phyloP scores from a whole-genome alignment of 2,329 filamentous ascomycete species.

The Trichophaea hybrida region DNA sequence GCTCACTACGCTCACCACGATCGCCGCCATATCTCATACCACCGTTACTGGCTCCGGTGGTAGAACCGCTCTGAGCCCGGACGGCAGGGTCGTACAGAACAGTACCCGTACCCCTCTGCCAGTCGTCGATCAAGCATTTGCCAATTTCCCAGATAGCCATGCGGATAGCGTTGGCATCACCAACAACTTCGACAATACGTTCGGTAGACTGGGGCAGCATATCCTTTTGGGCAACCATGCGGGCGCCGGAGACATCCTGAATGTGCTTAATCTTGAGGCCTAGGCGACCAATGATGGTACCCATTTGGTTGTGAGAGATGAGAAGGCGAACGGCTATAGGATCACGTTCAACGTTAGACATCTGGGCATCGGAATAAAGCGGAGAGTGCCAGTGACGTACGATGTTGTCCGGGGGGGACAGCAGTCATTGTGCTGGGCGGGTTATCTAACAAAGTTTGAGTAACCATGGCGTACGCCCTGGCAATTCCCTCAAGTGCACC shows the following conservation, averaged over 20 bases:
- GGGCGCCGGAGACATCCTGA: conserved; percentile 87
- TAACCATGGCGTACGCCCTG: conserved; percentile 84
- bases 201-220: conserved; percentile 99
- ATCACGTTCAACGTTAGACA: conserved; percentile 21
- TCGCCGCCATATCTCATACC: conserved; percentile 32
- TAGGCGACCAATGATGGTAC: conserved; percentile 92
- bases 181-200: conserved; percentile 92
- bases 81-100: conserved; percentile 96
- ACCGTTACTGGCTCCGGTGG: conserved; percentile 35
- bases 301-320: conserved; percentile 99
- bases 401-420: conserved; percentile 76
- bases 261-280: conserved; percentile 99
- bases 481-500: conserved; percentile 78
- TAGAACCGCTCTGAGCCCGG: conserved; percentile 54
- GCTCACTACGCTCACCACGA: conserved; percentile 40
- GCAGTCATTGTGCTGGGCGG: conserved; percentile 77
- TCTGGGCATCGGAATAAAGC: neutral
- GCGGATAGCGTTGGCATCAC: conserved; percentile 86
- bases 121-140: conserved; percentile 95
- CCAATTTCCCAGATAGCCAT: conserved; percentile 97
- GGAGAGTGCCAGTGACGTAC: conserved; percentile 43
- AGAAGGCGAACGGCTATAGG: conserved; percentile 78
- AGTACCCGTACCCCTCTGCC: conserved; percentile 91
- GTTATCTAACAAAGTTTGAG: conserved; percentile 79
- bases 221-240: conserved; percentile 98